A percentile compares a stretch with the other conserved stretches of the same genome.
Evolutionary conservation across 192 early-diverging fungal species (phyloP).

Genomic region (Martensiomyces pterosporus): DNA sequence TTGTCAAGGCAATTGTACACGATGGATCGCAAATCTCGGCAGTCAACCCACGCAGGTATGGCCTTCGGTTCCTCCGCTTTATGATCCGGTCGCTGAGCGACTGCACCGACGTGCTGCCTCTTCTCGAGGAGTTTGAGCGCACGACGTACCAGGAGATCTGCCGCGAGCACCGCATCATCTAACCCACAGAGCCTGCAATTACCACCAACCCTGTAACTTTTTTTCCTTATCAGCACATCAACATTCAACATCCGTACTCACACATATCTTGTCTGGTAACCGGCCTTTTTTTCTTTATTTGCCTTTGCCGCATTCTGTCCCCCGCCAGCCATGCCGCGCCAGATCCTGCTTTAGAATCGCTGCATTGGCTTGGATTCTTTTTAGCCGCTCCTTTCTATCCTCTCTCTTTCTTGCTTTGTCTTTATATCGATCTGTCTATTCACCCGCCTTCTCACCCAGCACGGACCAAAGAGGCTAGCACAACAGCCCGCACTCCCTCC

Average conservation of each 20-base stretch:
- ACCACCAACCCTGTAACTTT: background rate
- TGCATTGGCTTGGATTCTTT: too few relatives aligned
- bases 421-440: too few relatives aligned
- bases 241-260: background rate
- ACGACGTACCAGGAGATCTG: conserved; percentile 46
- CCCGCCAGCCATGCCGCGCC: too few relatives aligned
- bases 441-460: too few relatives aligned
- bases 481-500: too few relatives aligned
- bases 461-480: too few relatives aligned
- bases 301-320: too few relatives aligned
- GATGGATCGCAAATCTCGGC: conserved; percentile 77
- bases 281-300: background rate
- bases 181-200: background rate
- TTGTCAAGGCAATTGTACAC: conserved; percentile 79
- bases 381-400: too few relatives aligned
- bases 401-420: too few relatives aligned
- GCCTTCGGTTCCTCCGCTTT: conserved; percentile 83
- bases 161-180: conserved; percentile 41
- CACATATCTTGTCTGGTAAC: background rate
- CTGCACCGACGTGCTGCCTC: conserved; percentile 50
- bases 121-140: conserved; percentile 45
- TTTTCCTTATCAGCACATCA: background rate
- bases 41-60: conserved; percentile 85
- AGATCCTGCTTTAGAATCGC: too few relatives aligned
- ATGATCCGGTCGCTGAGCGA: conserved; percentile 67